Conservation (phyloP, 345 rosid genomes). For the Anacardium occidentale region DNA sequence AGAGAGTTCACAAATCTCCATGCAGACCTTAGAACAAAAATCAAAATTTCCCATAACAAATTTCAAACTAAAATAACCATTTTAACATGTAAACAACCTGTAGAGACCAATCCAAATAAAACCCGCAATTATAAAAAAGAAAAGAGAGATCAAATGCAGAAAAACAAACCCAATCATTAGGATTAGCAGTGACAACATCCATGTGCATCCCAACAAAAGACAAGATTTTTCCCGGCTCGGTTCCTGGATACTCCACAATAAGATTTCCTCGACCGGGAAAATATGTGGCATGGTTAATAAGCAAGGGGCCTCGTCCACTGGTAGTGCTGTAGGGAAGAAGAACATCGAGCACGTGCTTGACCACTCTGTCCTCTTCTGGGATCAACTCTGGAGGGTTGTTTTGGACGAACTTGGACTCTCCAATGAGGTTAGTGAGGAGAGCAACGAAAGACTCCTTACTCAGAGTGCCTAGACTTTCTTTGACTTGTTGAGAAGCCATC, state of each 20-base stretch:
- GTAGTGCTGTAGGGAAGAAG: conserved; percentile 81
- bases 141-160: no score
- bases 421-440: conserved; percentile 70
- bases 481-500: conserved; percentile 27
- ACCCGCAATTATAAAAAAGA: no score
- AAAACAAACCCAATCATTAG: conserved; percentile 77
- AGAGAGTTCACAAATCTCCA: background rate
- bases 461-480: conserved; percentile 56
- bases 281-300: conserved; percentile 70
- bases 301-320: conserved; percentile 82
- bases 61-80: background rate
- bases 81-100: no score
- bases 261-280: conserved; percentile 79
- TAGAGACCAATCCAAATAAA: no score
- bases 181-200: conserved; percentile 99
- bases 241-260: conserved; percentile 95
- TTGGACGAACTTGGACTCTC: conserved; percentile 74
- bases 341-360: conserved; percentile 64
- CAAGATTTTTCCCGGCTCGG: conserved; percentile 75
- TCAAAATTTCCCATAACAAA: background rate
- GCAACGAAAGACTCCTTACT: conserved; percentile 60
- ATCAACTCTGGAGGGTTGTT: conserved; percentile 95
- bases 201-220: conserved; percentile 99
- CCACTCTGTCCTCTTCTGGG: conserved; percentile 86
- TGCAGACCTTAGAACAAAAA: background rate